Base-by-base conservation (phyloP, 345 rosid species). In the Lepidium didymum region DNA sequence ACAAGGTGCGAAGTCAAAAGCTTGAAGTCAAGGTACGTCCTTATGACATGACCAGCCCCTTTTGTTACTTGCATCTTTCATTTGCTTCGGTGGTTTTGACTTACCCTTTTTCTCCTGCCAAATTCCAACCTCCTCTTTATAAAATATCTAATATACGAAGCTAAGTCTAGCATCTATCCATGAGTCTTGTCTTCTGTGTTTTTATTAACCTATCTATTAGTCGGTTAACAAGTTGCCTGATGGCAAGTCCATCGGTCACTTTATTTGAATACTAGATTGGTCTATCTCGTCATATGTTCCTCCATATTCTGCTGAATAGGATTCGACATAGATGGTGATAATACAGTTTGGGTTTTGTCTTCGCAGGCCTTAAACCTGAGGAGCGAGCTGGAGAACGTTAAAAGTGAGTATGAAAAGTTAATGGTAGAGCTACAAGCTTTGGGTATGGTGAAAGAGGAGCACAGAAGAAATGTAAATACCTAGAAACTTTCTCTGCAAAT, bases 1-100 rank as follows among this genome's bases (percentile, higher is more conserved):
- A 80, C 70, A 87, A 84, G 78, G 80, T 72, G 81, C 85, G 69
- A 49, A 73, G 62, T 53, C 77, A 82, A 69, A 86, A 83, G 35
- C 88, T 89, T 55, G 79, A 63, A 45, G 8, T 65, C 62, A 89
- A 89, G 97, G 96, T 91, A 83, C 25, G 16, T 46, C 10, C 64
- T 69, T 45, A 23, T 14, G 31, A 33, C 59, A 27, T 16, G 15
- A 36, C 13, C 41, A 54, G 19, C 57, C 18, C 18, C 13, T 27
- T 31, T 34, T 12, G 13, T n/a, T 31, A 53, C 47, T 43, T 14
- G 40, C 34, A 10, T 34, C 54, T 62, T 62, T 15, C 31, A 23
- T 43, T 62, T 70, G 36, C 29, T 61, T 42, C 0, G 2, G 19
- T 34, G 29, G 75, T 62, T 70, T 69, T 70, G 38, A 62, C 54